These are phyloP conservation scores for Entophlyctis luteolus DNA, from an alignment of 192 early-diverging fungal species.

Conservation along the genomic window DNA sequence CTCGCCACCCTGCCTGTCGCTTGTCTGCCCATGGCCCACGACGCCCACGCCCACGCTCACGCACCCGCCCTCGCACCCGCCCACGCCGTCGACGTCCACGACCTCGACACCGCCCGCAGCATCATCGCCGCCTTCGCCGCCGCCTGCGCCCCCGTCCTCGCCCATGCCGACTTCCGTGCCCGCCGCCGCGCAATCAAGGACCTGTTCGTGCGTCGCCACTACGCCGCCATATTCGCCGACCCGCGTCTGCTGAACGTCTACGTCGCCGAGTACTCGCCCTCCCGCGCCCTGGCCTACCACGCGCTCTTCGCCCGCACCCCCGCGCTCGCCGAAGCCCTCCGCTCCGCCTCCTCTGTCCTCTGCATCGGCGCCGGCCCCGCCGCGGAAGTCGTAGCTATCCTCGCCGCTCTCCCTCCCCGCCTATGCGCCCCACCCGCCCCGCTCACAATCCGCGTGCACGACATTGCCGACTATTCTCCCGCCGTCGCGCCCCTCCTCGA, in stretches of 20 bases:
- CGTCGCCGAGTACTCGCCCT: conserved; percentile 81
- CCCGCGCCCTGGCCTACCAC: conserved; percentile 77
- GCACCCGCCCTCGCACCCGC: background rate
- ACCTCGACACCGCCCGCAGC: background rate
- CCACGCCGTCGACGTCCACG: background rate
- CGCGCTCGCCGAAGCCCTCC: conserved; percentile 22
- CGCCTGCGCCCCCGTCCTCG: conserved; percentile 35
- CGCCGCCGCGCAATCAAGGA: conserved; percentile 75
- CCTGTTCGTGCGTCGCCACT: conserved; percentile 78
- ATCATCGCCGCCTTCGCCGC: conserved; percentile 9
- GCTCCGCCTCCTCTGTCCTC: conserved; percentile 30
- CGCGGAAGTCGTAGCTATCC: conserved; percentile 77
- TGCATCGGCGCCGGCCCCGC: conserved; percentile 82
- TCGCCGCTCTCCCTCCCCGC: conserved; percentile 47
- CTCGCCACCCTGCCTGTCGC: background rate
- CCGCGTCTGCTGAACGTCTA: conserved; percentile 72
- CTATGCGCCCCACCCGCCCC: background rate
- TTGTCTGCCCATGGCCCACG: background rate
- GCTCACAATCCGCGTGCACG: conserved; percentile 29
- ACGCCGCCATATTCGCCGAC: conserved; percentile 74
- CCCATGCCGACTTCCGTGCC: conserved; percentile 53
- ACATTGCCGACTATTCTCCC: conserved; percentile 34
- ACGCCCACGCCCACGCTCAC: background rate
- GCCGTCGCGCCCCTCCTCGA: conserved; percentile 18
- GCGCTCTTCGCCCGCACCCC: background rate